These are phyloP conservation scores for Cercospora sojina DNA, from an alignment of 2,329 filamentous ascomycete genomes.

Conservation along the genomic window DNA sequence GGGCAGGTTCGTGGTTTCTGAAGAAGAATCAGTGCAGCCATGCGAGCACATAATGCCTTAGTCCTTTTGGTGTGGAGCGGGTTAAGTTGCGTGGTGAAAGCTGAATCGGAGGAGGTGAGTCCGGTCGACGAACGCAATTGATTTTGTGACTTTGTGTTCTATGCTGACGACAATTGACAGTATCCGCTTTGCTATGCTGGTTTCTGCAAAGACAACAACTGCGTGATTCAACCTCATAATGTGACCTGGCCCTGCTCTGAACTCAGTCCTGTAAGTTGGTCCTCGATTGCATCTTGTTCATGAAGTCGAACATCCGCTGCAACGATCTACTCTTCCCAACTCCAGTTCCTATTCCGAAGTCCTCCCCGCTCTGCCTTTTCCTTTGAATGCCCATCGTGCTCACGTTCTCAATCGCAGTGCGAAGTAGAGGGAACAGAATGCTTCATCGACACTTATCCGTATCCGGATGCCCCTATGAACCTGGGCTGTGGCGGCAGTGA, in stretches of 20 bases:
- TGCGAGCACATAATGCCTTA: not conserved
- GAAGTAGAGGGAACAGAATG: not conserved
- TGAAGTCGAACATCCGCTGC: not conserved
- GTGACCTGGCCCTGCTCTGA: not conserved
- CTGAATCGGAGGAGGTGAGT: not conserved
- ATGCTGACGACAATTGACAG: not conserved
- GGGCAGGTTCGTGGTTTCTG: not conserved
- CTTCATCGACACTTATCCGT: not conserved
- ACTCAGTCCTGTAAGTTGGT: not conserved
- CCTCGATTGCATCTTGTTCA: not conserved
- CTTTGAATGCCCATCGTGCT: not conserved
- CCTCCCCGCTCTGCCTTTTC: not conserved
- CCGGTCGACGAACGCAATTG: not conserved
- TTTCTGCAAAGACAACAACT: not conserved
- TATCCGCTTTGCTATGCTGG: slow-evolving; percentile 5
- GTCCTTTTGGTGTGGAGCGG: not conserved
- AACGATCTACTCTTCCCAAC: not conserved
- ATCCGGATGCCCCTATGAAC: not conserved
- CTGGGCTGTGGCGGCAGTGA: not conserved
- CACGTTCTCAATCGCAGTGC: not conserved
- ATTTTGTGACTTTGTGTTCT: not conserved
- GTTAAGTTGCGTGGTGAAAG: not conserved
- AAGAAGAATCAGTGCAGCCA: not conserved
- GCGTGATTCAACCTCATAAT: not conserved
- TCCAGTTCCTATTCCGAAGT: not conserved